Base-by-base conservation (phyloP, 2,329 filamentous ascomycete species). In the Fusarium dlaminii region DNA sequence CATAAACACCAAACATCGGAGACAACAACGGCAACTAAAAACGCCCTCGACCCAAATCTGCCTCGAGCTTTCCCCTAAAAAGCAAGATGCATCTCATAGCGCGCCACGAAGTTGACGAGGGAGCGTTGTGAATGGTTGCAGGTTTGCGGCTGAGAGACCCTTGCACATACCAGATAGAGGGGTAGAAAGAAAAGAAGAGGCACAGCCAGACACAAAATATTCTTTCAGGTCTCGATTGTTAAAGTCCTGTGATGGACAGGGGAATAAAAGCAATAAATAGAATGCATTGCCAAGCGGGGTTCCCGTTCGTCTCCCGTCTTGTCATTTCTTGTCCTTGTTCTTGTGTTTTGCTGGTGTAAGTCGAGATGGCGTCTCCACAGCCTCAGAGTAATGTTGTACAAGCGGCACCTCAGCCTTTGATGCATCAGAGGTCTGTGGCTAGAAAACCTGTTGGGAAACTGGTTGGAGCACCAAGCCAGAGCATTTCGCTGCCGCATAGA, bases 331-430 rank as follows among this genome's bases (percentile, higher is more conserved):
- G 63, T 55, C 52, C 46, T 43, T 22, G 32, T 17, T 22, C 62
- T 72, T 39, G 37, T 45, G 11, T 18, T 12, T 8, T 52, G 12
- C 30, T 37, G 22, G 69, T 73, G 20, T 59, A 61, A 72, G 70
- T 57, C 36, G 34, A 49, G 40, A 75, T 74, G 72, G 72, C 63
- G 22, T 68, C 68, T 54, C 68, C 70, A 39, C 64, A 75, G 45
- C 61, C 64, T 66, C 72, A 68, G 27, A 48, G 32, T 17, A 40
- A 40, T 22, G 30, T 37, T 49, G 46, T 29, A 29, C 66, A 49
- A 32, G 54, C 58, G 5, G 52, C 72, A 5, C 40, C 72, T 52
- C 72, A 63, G 4, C 58, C 51, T 42, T 59, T 75, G 51, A n/a
- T 45, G 32, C 67, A 70, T 59, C 69, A 74, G 34, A 73, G 64